Conservation (phyloP, 2,329 filamentous ascomycete species). For the Leptographium procerum region DNA sequence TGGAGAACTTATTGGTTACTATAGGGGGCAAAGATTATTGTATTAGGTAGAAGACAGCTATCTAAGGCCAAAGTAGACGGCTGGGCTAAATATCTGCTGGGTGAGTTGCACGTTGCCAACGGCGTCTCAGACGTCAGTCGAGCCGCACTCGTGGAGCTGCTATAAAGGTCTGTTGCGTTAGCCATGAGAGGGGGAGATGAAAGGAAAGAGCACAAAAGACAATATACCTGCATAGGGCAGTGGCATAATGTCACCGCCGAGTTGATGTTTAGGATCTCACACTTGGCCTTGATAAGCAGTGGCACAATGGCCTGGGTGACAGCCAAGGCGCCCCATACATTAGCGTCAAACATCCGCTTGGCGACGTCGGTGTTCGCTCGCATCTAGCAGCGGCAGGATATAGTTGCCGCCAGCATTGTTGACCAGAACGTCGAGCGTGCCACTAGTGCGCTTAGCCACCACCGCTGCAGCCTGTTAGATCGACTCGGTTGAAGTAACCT, state of each 20-base stretch:
- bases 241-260: conserved; percentile 5
- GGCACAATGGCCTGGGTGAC: conserved; percentile 25
- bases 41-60: too few relatives aligned
- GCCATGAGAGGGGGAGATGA: too few relatives aligned
- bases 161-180: too few relatives aligned
- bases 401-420: conserved; percentile 30
- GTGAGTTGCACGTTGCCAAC: too few relatives aligned
- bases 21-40: too few relatives aligned
- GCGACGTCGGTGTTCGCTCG: conserved; percentile 20
- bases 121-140: background rate
- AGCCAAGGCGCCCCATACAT: conserved; percentile 25
- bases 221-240: conserved; percentile 13
- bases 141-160: conserved; percentile 8
- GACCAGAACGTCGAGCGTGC: conserved; percentile 25
- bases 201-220: too few relatives aligned
- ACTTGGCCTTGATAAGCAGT: conserved; percentile 17
- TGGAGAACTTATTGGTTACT: too few relatives aligned
- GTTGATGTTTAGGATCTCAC: conserved; percentile 16
- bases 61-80: too few relatives aligned
- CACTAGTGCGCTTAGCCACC: conserved; percentile 17
- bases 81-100: too few relatives aligned
- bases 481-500: conserved; percentile 17
- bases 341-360: conserved; percentile 27
- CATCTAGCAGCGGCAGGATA: conserved; percentile 25
- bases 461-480: conserved; percentile 13